phyloP scores from a whole-genome alignment of 2,329 filamentous ascomycete species.

The Apiospora malaysiana region DNA sequence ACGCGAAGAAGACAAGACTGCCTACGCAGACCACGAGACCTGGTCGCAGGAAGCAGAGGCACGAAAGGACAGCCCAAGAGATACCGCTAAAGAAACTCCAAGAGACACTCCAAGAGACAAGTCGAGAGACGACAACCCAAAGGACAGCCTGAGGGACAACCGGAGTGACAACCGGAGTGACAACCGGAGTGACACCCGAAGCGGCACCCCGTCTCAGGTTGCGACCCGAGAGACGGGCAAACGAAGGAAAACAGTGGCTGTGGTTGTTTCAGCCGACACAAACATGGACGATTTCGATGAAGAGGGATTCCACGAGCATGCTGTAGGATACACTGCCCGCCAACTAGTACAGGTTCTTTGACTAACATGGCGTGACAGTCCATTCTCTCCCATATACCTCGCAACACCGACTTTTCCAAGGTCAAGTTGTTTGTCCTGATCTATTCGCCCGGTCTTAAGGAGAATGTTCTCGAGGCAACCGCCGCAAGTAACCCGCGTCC shows the following conservation, averaged over 20 bases:
- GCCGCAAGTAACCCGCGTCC: slow-evolving; percentile 58
- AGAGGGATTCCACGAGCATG: slow-evolving; percentile 74
- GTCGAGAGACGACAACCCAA: slow-evolving; percentile 41
- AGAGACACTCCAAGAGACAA: background rate
- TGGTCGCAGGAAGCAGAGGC: slow-evolving; percentile 91
- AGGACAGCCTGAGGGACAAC: slow-evolving; percentile 22
- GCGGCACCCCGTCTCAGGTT: background rate
- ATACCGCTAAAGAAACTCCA: slow-evolving; percentile 28
- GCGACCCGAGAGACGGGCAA: slow-evolving; percentile 38
- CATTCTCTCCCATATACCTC: slow-evolving; percentile 86
- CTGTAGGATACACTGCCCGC: slow-evolving; percentile 56
- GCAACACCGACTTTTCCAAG: slow-evolving; percentile 73
- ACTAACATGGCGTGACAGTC: slow-evolving; percentile 56
- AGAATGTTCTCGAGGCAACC: slow-evolving; percentile 60
- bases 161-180: slow-evolving; percentile 30
- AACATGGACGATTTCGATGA: slow-evolving; percentile 64
- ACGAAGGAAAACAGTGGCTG: slow-evolving; percentile 78
- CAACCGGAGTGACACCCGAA: slow-evolving; percentile 25
- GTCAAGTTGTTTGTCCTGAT: slow-evolving; percentile 87
- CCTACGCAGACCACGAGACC: slow-evolving; percentile 83
- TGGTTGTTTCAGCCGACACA: slow-evolving; percentile 84
- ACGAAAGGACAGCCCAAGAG: slow-evolving; percentile 53
- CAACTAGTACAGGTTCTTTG: background rate
- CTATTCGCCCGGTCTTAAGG: slow-evolving; percentile 82
- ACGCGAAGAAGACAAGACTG: slow-evolving; percentile 80